These are phyloP conservation scores for Rutstroemia sp. DNA, from an alignment of 2,329 filamentous ascomycete species.

Conservation along the genomic window DNA sequence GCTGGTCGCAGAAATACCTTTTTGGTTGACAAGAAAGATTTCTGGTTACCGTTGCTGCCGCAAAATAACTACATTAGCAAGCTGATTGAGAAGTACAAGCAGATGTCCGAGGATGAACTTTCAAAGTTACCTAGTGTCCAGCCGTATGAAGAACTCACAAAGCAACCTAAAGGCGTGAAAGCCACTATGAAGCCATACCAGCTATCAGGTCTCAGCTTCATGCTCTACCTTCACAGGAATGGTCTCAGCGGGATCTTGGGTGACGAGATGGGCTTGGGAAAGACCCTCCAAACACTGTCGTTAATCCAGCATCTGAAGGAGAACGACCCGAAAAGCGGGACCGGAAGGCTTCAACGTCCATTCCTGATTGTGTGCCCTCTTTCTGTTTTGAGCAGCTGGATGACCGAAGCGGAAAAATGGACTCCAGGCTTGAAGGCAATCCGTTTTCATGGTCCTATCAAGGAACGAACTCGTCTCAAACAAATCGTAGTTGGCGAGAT, in stretches of 20 bases:
- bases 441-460: conserved; percentile 39
- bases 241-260: conserved; percentile 34
- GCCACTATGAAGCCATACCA: conserved; percentile 46
- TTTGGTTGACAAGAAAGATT: conserved; percentile 29
- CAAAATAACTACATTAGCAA: conserved; percentile 30
- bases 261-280: conserved; percentile 44
- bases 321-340: conserved; percentile 27
- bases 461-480: conserved; percentile 39
- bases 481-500: conserved; percentile 38
- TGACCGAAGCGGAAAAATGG: conserved; percentile 40
- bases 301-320: conserved; percentile 42
- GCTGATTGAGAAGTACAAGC: conserved; percentile 23
- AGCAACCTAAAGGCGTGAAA: conserved; percentile 31
- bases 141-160: conserved; percentile 25
- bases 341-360: conserved; percentile 33
- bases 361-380: conserved; percentile 43
- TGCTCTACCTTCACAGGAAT: conserved; percentile 39
- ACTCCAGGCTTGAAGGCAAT: conserved; percentile 38
- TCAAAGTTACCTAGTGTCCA: conserved; percentile 15
- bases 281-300: conserved; percentile 41
- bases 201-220: conserved; percentile 41
- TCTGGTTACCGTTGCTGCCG: conserved; percentile 29
- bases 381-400: conserved; percentile 43
- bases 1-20: conserved; percentile 27
- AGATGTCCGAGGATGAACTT: conserved; percentile 18